Evolutionary conservation across 2,329 filamentous ascomycete genomes (phyloP), one percentile per base, ranked within the genome.

Genomic region (Microcyclospora pomicola): DNA sequence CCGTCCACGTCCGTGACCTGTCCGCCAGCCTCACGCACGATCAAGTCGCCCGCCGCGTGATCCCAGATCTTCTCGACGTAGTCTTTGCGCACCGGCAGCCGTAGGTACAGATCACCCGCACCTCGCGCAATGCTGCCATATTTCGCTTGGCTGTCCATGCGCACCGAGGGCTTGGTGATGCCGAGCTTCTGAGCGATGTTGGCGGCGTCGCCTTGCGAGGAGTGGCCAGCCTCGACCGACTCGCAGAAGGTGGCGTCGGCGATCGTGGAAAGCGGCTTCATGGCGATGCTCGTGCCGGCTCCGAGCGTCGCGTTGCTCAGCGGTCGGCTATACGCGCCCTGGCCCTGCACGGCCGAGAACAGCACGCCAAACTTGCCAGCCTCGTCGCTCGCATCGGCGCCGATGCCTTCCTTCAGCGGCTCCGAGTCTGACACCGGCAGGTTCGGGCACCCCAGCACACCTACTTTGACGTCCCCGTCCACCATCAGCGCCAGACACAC

Each of bases 51-150:
- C 10, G 88, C 91, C 13, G 91, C 91, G 60, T 98, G 91, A 58
- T 98, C 91, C 91, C 91, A 98, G 50, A 98, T 98, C 75, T 98
- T 98, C 71, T 98, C 91, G 60, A 93, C 77, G 65, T 98, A 98
- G 38, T 80, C 79, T 50, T 80, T 81, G 58, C 75, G 82, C 19
- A 84, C 80, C 3, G 91, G 91, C 41, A 98, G 66, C 38, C 92
- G 75, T 41, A 98, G 72, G 64, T 98, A 98, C 48, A 98, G 79
- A 56, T 98, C 91, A 35, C 87, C 91, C 5, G 87, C 86, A 33
- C 91, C 91, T 45, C 91, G 73, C 28, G 91, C 91, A 58, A 98
- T 93, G 28, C 83, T 91, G 44, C 80, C 88, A 64, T 98, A 98
- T 65, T 98, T 98, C 51, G 91, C 88, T 65, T 98, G 91, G 37